Percentiles rank a stretch among this genome's conserved stretches.
These are phyloP conservation scores for Pythium dissotocum DNA, from an alignment of 352 stramenopile genomes.

Conservation along the genomic window DNA sequence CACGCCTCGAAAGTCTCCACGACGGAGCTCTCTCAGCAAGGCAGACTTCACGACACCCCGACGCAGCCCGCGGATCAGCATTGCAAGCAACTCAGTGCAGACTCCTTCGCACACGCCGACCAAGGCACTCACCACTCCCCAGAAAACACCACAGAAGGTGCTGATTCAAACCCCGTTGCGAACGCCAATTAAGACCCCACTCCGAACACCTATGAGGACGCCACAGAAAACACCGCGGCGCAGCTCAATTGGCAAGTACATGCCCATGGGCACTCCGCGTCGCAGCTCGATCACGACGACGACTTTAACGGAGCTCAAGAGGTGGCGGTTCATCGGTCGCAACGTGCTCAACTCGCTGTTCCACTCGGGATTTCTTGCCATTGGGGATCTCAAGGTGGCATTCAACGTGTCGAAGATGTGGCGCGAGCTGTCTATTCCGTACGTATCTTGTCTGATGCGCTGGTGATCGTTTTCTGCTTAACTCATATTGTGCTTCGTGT, in stretches of 20 bases:
- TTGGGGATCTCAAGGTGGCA: conserved; percentile 22
- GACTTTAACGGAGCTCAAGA: conserved; percentile 17
- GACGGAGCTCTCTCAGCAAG: conserved; percentile 9
- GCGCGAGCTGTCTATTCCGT: conserved; percentile 30
- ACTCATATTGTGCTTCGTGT: background rate
- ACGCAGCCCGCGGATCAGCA: background rate
- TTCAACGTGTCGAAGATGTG: conserved; percentile 29
- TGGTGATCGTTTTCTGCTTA: too few relatives aligned
- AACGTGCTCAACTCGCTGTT: conserved; percentile 23
- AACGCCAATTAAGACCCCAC: background rate
- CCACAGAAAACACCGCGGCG: conserved; percentile 18
- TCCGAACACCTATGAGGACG: conserved; percentile 11
- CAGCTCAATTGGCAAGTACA: conserved; percentile 13
- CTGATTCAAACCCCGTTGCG: conserved; percentile 3
- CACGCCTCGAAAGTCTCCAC: conserved; percentile 19
- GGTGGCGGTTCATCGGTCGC: conserved; percentile 17
- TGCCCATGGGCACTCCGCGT: conserved; percentile 6
- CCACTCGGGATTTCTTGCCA: conserved; percentile 21
- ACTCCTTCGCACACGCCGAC: background rate
- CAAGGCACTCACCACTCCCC: background rate
- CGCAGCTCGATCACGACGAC: conserved; percentile 14
- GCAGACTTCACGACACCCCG: background rate
- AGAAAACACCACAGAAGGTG: background rate
- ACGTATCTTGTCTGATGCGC: conserved; percentile 8
- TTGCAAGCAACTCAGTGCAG: background rate